Evolutionary conservation across 2,329 filamentous ascomycete genomes (phyloP), one percentile per base, ranked within the genome.

Genomic region (Curvularia hawaiiensis): DNA sequence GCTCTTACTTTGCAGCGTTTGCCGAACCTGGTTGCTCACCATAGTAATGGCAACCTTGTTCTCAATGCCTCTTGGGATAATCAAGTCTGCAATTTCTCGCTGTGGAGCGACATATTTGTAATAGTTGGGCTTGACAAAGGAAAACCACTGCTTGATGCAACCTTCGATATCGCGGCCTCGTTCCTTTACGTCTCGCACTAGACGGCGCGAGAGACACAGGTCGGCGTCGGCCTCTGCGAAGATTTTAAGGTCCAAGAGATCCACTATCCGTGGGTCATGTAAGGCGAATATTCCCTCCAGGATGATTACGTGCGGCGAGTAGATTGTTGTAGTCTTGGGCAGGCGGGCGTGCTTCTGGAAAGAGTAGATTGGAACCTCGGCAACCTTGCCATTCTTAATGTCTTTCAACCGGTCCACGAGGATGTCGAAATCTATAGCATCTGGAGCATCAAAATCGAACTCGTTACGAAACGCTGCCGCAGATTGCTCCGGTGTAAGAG

Each of bases 121-220:
- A 69, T 96, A 98, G 71, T 98, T 98, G 3, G 95, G 95, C 78
- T 99, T 99, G 43, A 99, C 95, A 73, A 90, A 99, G 11, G 80
- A 81, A 75, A 98, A 97, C 95, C 95, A 99, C 76, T 99, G 95
- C 77, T 98, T 98, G 75, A 99, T 93, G 70, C 93, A 94, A 40
- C 95, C 95, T 73, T 97, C 90, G 55, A 98, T 90, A 70, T 97
- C 94, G 72, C 95, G 86, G 3, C 91, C 94, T 69, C 95, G 88
- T 69, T 97, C 91, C 67, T 87, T 87, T 22, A 98, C 91, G 78
- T 99, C 95, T 70, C 95, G 90, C 38, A 92, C 80, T 65, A 96
- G 61, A 55, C 67, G 66, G 30, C 67, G 59, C 10, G 93, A 94
- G 47, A 99, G 83, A 73, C 95, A 99, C 2, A 96, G 90, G 76